Evolutionary conservation across 2,329 filamentous ascomycete genomes (phyloP), one percentile per base, ranked within the genome.

Genomic region (Bipolaris victoriae): DNA sequence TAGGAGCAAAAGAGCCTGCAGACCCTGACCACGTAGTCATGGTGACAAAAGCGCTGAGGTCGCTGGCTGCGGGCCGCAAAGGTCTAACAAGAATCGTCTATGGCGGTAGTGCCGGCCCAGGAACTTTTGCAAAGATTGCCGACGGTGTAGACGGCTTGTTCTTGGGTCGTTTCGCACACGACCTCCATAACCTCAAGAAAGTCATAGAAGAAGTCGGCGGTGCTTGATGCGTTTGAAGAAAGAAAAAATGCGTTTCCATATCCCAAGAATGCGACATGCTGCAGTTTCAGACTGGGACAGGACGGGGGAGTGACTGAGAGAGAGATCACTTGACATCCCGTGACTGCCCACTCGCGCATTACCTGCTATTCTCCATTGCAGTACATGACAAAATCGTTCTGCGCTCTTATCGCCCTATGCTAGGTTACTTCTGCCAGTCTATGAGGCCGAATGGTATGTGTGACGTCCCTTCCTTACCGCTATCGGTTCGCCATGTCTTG

Each of bases 81-180:
- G 89, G 86, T 0, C 73, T 80, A 4, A 88, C 86, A 49, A 85
- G 90, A 59, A 87, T 95, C 41, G 74, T 96, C 16, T 96, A 96
- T 73, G 91, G 92, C 0, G 91, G 91, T 1, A 92, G 90, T 73
- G 91, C 92, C 10, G 90, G 91, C 0, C 90, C 90, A 1, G 91
- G 91, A 0, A 81, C 92, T 45, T 96, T 90, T 77, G 81, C 80
- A 64, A 83, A 82, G 64, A 78, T 95, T 60, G 86, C 84, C 53
- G 82, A 85, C 22, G 88, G 86, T 0, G 86, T 94, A 11, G 91
- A 96, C 77, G 91, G 91, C 0, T 79, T 95, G 75, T 95, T 95
- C 68, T 73, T 96, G 55, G 92, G 91, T 0, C 79, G 92, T 26
- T 96, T 95, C 74, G 91, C 87, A 11, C 91, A 96, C 77, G 87